phyloP scores from a whole-genome alignment of 176 grass and related monocot species.

The Juncus effusus region DNA sequence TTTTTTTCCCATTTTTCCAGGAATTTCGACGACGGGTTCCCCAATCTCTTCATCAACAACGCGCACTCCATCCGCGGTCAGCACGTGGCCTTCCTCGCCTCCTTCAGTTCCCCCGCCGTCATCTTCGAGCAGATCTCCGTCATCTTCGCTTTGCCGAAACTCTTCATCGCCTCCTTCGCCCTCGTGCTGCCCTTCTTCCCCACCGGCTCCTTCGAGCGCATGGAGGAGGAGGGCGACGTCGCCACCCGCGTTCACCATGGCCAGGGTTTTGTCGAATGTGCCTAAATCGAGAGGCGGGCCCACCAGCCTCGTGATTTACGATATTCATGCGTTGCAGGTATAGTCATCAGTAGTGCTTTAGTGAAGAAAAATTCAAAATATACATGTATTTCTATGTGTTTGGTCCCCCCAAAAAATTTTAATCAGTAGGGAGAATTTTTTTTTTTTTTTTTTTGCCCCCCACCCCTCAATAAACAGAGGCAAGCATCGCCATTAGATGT shows the following conservation, averaged over 20 bases:
- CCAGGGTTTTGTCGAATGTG: constrained; percentile 78
- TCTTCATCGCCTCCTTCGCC: constrained; percentile 86
- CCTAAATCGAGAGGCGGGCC: constrained; percentile 89
- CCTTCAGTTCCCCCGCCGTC: constrained; percentile 77
- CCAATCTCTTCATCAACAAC: constrained; percentile 92
- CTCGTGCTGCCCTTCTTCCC: constrained; percentile 96
- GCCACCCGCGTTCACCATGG: constrained; percentile 93
- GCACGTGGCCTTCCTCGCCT: constrained; percentile 96
- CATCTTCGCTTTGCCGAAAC: constrained; percentile 85
- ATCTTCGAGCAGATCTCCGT: constrained; percentile 94
- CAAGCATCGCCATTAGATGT: too few species aligned
- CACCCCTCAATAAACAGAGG: too few species aligned
- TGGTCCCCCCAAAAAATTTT: too few species aligned
- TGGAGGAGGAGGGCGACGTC: constrained; percentile 96
- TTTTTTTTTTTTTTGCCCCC: too few species aligned
- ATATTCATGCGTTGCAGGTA: constrained; percentile 91
- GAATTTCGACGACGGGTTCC: constrained; percentile 91
- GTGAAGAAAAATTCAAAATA: too few species aligned
- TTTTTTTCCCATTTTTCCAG: too few species aligned
- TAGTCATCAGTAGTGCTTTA: background rate
- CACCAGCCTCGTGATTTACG: constrained; percentile 88
- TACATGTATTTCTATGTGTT: too few species aligned
- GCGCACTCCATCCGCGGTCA: constrained; percentile 81
- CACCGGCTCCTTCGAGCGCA: constrained; percentile 89
- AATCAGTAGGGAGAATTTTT: too few species aligned